Base-by-base conservation (phyloP, 805 yeast species). In the Pichia rugopelliculosa region DNA sequence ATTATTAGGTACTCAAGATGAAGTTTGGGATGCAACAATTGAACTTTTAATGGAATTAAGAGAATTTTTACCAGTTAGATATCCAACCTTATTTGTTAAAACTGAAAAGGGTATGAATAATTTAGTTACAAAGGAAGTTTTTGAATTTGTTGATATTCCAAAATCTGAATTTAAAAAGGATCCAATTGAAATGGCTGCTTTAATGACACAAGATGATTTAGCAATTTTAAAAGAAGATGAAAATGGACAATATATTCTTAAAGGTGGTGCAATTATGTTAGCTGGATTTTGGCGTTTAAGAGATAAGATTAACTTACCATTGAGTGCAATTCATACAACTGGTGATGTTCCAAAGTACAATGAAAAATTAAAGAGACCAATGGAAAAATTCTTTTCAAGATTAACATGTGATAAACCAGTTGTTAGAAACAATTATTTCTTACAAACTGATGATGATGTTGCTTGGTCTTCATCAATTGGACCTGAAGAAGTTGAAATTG, bases 261-360 rank as follows among this genome's bases (percentile, higher is more conserved):
- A 74, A 55, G 81, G 77, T 25, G 88, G 86, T 3, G 76, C 83
- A 5, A 77, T 82, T 43, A 67, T 79, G 57, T 68, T 82, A 41
- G 82, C 88, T 3, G 87, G 83, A 0, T 82, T 81, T 61, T 82
- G 87, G 87, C 69, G 85, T 58, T 70, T 82, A 38, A 71, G 65
- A 45, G 87, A 82, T 56, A 82, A 82, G 59, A 58, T 75, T 27
- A 72, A 77, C 47, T 62, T 75, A 63, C 79, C 84, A 17, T 62
- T 82, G 39, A 66, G 73, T 36, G 72, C 70, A 22, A 81, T 82
- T 51, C 88, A 82, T 59, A 77, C 82, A 10, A 66, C 75, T 39
- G 87, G 86, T 24, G 83, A 79, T 55, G 87, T 82, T 36, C 87
- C 87, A 12, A 77, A 80, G 57, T 82, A 75, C 56, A 69, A 75